These are phyloP conservation scores for Talaromyces liani DNA, from an alignment of 495 filamentous ascomycete genomes.

Conservation along the genomic window DNA sequence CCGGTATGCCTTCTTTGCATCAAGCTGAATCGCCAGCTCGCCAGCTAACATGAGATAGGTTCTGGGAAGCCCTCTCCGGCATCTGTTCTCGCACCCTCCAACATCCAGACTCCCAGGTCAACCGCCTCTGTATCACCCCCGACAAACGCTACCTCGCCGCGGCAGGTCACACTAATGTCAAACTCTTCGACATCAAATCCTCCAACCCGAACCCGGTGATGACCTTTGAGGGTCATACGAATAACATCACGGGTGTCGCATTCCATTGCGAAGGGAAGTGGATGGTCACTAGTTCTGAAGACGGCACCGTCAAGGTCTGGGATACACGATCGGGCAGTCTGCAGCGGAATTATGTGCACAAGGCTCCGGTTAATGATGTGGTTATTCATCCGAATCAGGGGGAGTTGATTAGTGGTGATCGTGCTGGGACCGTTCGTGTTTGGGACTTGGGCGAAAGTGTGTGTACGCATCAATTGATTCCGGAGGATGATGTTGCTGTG, in stretches of 20 bases:
- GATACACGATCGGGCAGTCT: conserved; percentile 83
- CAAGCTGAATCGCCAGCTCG: background rate
- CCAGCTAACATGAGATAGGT: conserved; percentile 40
- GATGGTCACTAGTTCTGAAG: conserved; percentile 99
- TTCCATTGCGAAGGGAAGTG: conserved; percentile 99
- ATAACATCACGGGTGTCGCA: conserved; percentile 90
- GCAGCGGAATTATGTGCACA: conserved; percentile 88
- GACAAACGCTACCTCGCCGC: conserved; percentile 95
- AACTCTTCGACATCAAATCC: conserved; percentile 96
- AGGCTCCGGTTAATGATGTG: conserved; percentile 77
- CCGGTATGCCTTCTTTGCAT: conserved; percentile 49
- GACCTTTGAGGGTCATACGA: conserved; percentile 90
- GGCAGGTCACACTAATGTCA: conserved; percentile 88
- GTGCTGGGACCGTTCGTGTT: conserved; percentile 83
- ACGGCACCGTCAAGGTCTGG: conserved; percentile 98
- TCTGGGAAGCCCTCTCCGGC: conserved; percentile 96
- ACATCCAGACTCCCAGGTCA: conserved; percentile 95
- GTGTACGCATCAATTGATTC: conserved; percentile 92
- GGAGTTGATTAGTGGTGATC: conserved; percentile 93
- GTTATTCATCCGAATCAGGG: conserved; percentile 98
- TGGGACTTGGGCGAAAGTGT: conserved; percentile 98
- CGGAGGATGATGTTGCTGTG: conserved; percentile 89
- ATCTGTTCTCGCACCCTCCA: conserved; percentile 98
- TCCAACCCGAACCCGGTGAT: conserved; percentile 88
- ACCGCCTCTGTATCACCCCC: conserved; percentile 94